These are phyloP conservation scores for Protomyces macrosporus DNA, from an alignment of 1,139 yeast genomes.

Conservation along the genomic window DNA sequence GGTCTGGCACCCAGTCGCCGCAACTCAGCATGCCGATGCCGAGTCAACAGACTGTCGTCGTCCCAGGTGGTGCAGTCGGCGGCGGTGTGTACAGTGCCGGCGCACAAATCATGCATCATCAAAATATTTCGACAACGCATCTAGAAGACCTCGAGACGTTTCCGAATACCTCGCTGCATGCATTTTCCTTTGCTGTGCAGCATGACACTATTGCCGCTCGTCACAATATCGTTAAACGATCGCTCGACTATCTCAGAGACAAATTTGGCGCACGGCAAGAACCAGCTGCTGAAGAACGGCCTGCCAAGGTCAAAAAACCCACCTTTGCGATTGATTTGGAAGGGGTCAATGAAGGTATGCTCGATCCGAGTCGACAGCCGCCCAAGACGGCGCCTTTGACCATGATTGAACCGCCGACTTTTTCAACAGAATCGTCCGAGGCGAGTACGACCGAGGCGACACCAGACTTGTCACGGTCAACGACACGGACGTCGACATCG, in stretches of 20 bases:
- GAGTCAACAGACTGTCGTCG: background rate
- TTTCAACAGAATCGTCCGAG: constrained; percentile 1
- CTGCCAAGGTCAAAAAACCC: background rate
- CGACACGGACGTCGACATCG: constrained; percentile 13
- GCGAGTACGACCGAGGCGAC: constrained; percentile 6
- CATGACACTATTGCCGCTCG: constrained; percentile 22
- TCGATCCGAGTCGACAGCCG: constrained; percentile 8
- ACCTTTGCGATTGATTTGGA: constrained; percentile 7
- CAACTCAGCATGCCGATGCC: background rate
- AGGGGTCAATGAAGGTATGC: constrained; percentile 11
- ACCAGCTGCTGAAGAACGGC: background rate
- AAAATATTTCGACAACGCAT: constrained; percentile 18
- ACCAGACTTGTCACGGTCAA: constrained; percentile 10
- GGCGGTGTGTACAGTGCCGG: background rate
- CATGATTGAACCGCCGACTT: background rate
- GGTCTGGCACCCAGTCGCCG: background rate
- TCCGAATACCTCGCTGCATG: constrained; percentile 21
- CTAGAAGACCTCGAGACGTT: constrained; percentile 23
- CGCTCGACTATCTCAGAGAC: constrained; percentile 21
- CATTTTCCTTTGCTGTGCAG: constrained; percentile 23
- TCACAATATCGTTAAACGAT: constrained; percentile 17
- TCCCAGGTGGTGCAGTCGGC: background rate
- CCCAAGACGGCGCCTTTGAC: constrained; percentile 9
- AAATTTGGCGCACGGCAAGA: constrained; percentile 6
- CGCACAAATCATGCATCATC: constrained; percentile 4